Base-by-base conservation (phyloP, 352 stramenopile genomes). In the Globisporangium okanoganense region DNA sequence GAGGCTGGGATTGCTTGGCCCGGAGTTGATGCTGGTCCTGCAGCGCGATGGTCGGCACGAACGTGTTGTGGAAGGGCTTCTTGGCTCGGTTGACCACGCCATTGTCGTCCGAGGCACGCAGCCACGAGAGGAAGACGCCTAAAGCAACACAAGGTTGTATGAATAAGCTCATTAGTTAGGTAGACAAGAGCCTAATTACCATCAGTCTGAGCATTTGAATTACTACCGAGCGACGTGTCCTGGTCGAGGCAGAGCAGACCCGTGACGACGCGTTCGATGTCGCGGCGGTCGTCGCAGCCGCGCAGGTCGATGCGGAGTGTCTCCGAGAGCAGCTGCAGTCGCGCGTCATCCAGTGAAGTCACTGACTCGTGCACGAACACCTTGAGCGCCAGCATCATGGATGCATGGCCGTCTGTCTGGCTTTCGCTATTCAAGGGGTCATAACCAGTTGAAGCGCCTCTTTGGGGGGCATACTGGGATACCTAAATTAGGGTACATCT, bases 341-440 rank as follows among this genome's bases (percentile, higher is more conserved):
- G 64, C 16, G 69, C 44, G 40, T 61, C 65, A 47, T 85, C 73
- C 16, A 92, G 66, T n/a, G 60, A 56, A 22, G 80, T 66, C 58
- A 88, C 76, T 1, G 76, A 76, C n/a, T 90, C 76, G 36, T 87
- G 80, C 33, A 88, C 70, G 53, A 88, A 88, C 5, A 63, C 49
- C 60, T 90, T 90, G 58, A 90, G 68, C 43, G 73, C 78, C 29
- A 85, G 48, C 80, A 90, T 87, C n/a, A n/a, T n/a, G n/a, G n/a
- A n/a, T n/a, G n/a, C n/a, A n/a, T n/a, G n/a, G n/a, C n/a, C n/a
- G n/a, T n/a, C n/a, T n/a, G n/a, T n/a, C n/a, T n/a, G n/a, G n/a
- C n/a, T n/a, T n/a, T n/a, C n/a, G n/a, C n/a, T n/a, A n/a, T n/a
- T n/a, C n/a, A n/a, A n/a, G n/a, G n/a, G n/a, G n/a, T n/a, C n/a